Base-by-base conservation (phyloP, 78 protist species). In the Dictyostelium purpureum region DNA sequence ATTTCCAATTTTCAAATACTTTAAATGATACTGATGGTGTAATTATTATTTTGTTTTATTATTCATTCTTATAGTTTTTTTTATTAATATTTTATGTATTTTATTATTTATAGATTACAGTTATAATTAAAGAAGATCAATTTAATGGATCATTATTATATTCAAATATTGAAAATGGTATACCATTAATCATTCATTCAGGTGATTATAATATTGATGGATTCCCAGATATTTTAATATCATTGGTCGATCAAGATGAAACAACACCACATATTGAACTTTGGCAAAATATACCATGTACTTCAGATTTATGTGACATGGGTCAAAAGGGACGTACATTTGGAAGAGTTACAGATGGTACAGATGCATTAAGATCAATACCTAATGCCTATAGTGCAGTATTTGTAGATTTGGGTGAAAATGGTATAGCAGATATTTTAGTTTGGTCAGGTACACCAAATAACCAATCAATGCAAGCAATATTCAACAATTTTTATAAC, bases 131-230 rank as follows among this genome's bases (percentile, higher is more conserved):
- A 43, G 40, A 11, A 24, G 38, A 37, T 37, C 43, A 21, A 82
- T 82, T 82, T 54, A 63, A 63, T 37, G 90, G 90, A 35, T 35
- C 45, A 51, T 9, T 47, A 70, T 82, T 82, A 28, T 82, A 82
- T 65, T 59, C 59, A 26, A 56, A 85, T 85, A 9, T 85, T 21
- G 65, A 28, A 52, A 52, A 43, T 24, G 52, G 73, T 28, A 74
- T 85, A 35, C 80, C 92, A 74, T 49, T 67, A 12, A 73, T 70
- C 59, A 73, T 85, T 24, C 90, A 80, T 51, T 76, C 79, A 33
- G 96, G 96, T 61, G 96, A 94, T 69, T 85, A 71, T 26, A 78
- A 94, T 35, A 77, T 85, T 19, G 96, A 94, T 73, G 94, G 96
- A 33, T 94, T 63, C 45, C 96, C 96, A 6, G 96, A 94, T 89